phyloP scores from a whole-genome alignment of 2,329 filamentous ascomycete species.

The Aspergillus sp. region DNA sequence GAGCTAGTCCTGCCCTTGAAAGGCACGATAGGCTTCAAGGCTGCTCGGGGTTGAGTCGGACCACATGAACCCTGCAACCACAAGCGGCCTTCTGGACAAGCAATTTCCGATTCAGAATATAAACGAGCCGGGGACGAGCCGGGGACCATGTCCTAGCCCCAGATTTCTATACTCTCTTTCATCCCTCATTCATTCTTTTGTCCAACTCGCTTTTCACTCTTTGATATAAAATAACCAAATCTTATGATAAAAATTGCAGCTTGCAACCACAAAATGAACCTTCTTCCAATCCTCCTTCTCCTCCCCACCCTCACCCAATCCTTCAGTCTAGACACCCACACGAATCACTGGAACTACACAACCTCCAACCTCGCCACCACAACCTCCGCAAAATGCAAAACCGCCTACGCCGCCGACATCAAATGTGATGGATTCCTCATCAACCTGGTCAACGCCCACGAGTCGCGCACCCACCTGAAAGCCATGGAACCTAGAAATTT shows the following conservation, averaged over 20 bases:
- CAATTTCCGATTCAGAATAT: not conserved
- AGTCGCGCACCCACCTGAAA: not conserved
- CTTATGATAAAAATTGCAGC: not conserved
- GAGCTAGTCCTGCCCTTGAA: not conserved
- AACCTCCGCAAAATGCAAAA: conserved; percentile 12
- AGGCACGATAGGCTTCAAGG: not conserved
- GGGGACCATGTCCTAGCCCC: not conserved
- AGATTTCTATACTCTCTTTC: not conserved
- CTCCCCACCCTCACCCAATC: not conserved
- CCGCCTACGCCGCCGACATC: conserved; percentile 14
- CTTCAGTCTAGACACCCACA: conserved; percentile 1
- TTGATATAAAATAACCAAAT: not conserved
- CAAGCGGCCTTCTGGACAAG: not conserved
- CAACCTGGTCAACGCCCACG: conserved; percentile 2
- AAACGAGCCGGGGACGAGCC: not conserved
- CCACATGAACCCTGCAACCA: not conserved
- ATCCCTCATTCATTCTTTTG: not conserved
- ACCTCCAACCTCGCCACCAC: conserved; percentile 5
- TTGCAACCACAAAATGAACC: not conserved
- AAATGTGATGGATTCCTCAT: conserved; percentile 9
- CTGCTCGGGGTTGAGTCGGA: not conserved
- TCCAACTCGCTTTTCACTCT: not conserved
- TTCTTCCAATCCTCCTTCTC: not conserved
- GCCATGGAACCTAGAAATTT: conserved; percentile 3
- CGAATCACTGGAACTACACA: conserved; percentile 9